Evolutionary conservation across 1,284 basidiomycete genomes (phyloP).

Genomic region (Coriolopsis trogii): DNA sequence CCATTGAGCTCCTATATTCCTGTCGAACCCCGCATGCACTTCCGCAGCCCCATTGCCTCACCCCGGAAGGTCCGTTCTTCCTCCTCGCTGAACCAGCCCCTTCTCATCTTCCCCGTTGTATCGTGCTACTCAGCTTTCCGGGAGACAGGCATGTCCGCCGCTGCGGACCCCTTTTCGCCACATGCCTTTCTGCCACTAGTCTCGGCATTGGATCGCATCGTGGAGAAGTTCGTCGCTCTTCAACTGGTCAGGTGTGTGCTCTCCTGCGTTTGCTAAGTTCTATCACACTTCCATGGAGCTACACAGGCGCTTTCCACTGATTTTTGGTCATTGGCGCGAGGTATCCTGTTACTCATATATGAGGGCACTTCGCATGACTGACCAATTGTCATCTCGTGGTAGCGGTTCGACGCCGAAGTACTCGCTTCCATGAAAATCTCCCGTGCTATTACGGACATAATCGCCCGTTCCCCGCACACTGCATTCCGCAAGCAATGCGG

Average conservation of each 20-base stretch:
- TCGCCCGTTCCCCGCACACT: slow-evolving; percentile 51
- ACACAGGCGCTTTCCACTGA: slow-evolving; percentile 68
- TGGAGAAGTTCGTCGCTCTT: slow-evolving; percentile 54
- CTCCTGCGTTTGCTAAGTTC: background rate
- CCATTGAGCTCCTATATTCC: slow-evolving; percentile 55
- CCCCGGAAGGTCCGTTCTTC: slow-evolving; percentile 9
- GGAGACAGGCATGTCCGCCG: slow-evolving; percentile 7
- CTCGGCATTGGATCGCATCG: slow-evolving; percentile 50
- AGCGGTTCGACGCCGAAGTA: slow-evolving; percentile 63
- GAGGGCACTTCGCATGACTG: too few species aligned
- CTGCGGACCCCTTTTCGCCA: slow-evolving; percentile 27
- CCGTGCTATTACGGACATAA: slow-evolving; percentile 53
- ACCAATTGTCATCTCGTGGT: too few species aligned
- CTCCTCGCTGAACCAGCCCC: background rate
- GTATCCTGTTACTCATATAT: slow-evolving; percentile 42
- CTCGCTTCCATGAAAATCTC: slow-evolving; percentile 52
- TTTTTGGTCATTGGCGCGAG: slow-evolving; percentile 69
- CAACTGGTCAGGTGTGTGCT: slow-evolving; percentile 60
- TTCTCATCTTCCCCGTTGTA: background rate
- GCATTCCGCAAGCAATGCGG: slow-evolving; percentile 47
- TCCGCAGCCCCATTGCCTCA: slow-evolving; percentile 8
- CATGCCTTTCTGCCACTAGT: slow-evolving; percentile 30
- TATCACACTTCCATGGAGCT: background rate
- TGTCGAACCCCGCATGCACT: slow-evolving; percentile 41
- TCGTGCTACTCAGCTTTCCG: background rate